Conservation (phyloP, 352 stramenopile species). For the Phytophthora litchii region DNA sequence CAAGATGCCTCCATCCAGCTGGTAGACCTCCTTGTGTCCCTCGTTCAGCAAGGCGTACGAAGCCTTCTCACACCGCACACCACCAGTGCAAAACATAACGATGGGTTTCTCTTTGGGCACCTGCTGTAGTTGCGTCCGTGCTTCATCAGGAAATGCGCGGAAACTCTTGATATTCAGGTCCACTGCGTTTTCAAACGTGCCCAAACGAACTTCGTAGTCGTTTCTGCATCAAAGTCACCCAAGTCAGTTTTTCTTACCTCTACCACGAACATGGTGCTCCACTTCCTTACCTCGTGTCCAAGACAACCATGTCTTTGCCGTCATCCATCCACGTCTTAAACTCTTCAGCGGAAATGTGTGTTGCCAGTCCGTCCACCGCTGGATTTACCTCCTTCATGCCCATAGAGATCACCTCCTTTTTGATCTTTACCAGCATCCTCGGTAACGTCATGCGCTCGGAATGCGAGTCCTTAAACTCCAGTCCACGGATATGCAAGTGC, state of each 20-base stretch:
- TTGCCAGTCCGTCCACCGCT: constrained; percentile 51
- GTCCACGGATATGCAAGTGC: constrained; percentile 41
- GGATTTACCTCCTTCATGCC: constrained; percentile 50
- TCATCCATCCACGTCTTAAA: constrained; percentile 75
- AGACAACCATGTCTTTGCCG: constrained; percentile 68
- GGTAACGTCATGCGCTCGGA: constrained; percentile 60
- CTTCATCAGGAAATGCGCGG: constrained; percentile 55
- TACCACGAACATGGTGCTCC: background rate
- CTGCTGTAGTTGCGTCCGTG: constrained; percentile 43
- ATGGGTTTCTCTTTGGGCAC: constrained; percentile 74
- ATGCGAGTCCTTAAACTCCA: constrained; percentile 75
- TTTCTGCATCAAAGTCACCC: constrained; percentile 44
- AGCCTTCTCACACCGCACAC: constrained; percentile 78
- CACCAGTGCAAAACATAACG: constrained; percentile 85
- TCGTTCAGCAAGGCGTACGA: constrained; percentile 67
- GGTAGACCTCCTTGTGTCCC: constrained; percentile 64
- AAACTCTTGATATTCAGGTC: constrained; percentile 80
- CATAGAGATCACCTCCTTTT: constrained; percentile 84
- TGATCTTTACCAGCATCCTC: constrained; percentile 77
- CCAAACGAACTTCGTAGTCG: constrained; percentile 78
- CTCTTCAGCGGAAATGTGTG: constrained; percentile 62
- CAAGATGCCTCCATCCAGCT: constrained; percentile 78
- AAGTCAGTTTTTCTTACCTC: constrained; percentile 12
- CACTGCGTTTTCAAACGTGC: constrained; percentile 73
- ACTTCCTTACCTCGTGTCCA: constrained; percentile 60